Evolutionary conservation across 169 alveolate species (phyloP).

Genomic region (Cryptosporidium canis): DNA sequence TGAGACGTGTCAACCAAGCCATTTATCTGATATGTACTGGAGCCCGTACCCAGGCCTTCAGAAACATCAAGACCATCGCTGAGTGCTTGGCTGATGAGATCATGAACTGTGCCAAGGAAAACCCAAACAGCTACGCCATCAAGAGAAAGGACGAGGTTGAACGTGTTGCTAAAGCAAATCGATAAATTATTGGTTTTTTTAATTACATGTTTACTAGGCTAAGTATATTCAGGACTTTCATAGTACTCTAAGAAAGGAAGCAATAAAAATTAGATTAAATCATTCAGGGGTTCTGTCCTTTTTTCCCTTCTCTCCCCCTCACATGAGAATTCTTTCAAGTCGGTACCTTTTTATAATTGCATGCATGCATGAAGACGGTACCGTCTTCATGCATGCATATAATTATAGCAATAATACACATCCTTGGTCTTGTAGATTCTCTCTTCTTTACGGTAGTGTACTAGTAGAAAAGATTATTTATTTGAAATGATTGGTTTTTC

Average conservation of each 20-base stretch:
- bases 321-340: not conserved
- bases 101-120: constrained; percentile 97
- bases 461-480: not conserved
- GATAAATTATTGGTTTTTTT: constrained; percentile 82
- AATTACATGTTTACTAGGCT: constrained; percentile 12
- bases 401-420: not conserved
- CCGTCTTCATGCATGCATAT: not conserved
- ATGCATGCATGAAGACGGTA: no score
- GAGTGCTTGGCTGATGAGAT: constrained; percentile 99
- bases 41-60: constrained; percentile 95
- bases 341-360: constrained; percentile 2
- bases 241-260: not conserved
- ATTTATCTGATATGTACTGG: constrained; percentile 97
- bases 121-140: constrained; percentile 96
- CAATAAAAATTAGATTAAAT: not conserved
- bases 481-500: not conserved
- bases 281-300: not conserved
- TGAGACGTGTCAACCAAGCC: constrained; percentile 99
- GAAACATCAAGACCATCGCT: constrained; percentile 97
- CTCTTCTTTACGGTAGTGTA: not conserved
- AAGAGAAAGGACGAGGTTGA: constrained; percentile 99
- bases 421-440: not conserved
- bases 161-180: constrained; percentile 99
- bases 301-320: no score
- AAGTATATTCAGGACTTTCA: constrained; percentile 18